A percentile compares a stretch with the other conserved stretches of the same genome.
Evolutionary conservation across 208 protist genomes (phyloP).

Genomic region (Naegleria gruberi): DNA sequence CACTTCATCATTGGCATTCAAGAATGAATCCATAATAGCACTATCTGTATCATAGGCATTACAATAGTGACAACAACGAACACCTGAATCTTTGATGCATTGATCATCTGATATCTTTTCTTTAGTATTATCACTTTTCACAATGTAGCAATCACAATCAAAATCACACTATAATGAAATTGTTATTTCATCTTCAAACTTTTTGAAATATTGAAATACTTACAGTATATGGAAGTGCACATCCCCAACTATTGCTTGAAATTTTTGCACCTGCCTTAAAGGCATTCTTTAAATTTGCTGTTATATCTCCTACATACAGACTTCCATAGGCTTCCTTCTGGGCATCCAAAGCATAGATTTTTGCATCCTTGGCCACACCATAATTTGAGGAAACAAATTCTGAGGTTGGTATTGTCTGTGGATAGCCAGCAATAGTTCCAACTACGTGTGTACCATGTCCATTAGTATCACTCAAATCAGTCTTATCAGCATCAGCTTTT

Average conservation of each 20-base stretch:
- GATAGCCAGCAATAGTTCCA: not conserved
- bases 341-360: not conserved
- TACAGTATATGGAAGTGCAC: not conserved
- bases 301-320: no score
- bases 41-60: not conserved
- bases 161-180: no score
- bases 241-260: not conserved
- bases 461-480: not conserved
- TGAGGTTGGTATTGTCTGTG: not conserved
- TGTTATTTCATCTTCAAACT: no score
- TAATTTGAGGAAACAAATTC: not conserved
- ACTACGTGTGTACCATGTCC: not conserved
- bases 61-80: not conserved
- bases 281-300: not conserved
- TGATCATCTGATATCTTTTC: not conserved
- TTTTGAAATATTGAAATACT: no score
- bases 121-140: not conserved
- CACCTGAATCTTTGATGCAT: not conserved
- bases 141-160: not conserved
- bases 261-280: not conserved
- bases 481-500: not conserved
- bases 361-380: not conserved
- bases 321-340: not conserved
- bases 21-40: not conserved
- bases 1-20: not conserved